Evolutionary conservation across 2,329 filamentous ascomycete genomes (phyloP).

Genomic region (Phyllosticta citrichinensis): DNA sequence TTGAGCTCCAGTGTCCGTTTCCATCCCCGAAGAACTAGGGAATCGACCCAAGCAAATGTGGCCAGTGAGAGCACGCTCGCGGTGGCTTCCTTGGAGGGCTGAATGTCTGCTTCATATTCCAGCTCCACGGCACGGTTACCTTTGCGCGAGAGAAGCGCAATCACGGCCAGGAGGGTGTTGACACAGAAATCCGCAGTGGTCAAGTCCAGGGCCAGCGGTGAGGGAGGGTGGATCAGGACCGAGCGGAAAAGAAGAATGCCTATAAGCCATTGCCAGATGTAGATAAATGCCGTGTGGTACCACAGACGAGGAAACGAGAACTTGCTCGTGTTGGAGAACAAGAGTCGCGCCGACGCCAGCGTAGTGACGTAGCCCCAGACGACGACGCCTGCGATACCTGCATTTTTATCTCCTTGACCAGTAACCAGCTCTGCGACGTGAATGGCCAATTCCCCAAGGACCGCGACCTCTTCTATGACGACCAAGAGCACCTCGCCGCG

Average conservation of each 20-base stretch:
- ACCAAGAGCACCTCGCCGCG: slow-evolving; percentile 61
- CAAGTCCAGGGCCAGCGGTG: slow-evolving; percentile 51
- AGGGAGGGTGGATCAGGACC: slow-evolving; percentile 65
- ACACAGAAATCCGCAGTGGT: slow-evolving; percentile 66
- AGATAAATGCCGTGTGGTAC: slow-evolving; percentile 86
- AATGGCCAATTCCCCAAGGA: slow-evolving; percentile 60
- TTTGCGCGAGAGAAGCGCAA: slow-evolving; percentile 74
- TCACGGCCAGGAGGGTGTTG: slow-evolving; percentile 60
- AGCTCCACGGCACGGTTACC: slow-evolving; percentile 83
- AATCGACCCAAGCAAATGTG: slow-evolving; percentile 85
- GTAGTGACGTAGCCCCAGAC: slow-evolving; percentile 74
- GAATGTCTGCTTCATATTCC: slow-evolving; percentile 80
- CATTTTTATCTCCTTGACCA: slow-evolving; percentile 17
- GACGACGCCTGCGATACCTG: slow-evolving; percentile 54
- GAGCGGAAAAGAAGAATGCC: slow-evolving; percentile 72
- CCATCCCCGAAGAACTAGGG: slow-evolving; percentile 82
- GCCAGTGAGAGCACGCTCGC: slow-evolving; percentile 81
- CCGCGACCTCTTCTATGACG: slow-evolving; percentile 62
- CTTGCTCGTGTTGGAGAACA: slow-evolving; percentile 49
- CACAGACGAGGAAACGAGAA: slow-evolving; percentile 66
- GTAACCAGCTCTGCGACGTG: slow-evolving; percentile 56
- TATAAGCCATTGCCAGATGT: slow-evolving; percentile 73
- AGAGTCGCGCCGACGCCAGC: slow-evolving; percentile 61
- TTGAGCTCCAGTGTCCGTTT: slow-evolving; percentile 70
- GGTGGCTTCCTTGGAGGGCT: slow-evolving; percentile 76